phyloP scores from a whole-genome alignment of 257 asterid species.

The Mentha longifolia region DNA sequence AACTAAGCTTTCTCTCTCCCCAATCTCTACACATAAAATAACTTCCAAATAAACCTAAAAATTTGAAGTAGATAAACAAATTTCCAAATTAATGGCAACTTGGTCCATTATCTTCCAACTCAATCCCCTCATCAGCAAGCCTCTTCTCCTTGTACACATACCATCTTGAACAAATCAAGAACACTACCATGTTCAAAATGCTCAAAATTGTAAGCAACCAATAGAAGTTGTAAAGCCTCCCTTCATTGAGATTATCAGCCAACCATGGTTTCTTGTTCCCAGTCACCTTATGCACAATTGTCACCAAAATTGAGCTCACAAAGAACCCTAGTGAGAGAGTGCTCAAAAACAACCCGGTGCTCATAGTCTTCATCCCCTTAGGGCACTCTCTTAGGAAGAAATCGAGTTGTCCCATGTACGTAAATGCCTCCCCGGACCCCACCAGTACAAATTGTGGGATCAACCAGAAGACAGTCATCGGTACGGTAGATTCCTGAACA shows the following conservation, averaged over 20 bases:
- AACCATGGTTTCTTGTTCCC: conserved; percentile 63
- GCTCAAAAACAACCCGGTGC: conserved; percentile 81
- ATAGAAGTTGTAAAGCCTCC: conserved; percentile 72
- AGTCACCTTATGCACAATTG: conserved; percentile 64
- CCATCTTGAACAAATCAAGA: conserved; percentile 52
- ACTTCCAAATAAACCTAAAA: neutral
- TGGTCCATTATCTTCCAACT: conserved; percentile 61
- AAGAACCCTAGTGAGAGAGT: conserved; percentile 78
- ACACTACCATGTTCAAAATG: conserved; percentile 52
- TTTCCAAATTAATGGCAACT: conserved; percentile 41
- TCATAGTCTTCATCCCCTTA: conserved; percentile 88
- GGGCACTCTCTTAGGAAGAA: conserved; percentile 85
- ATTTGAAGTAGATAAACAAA: neutral
- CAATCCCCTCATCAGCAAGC: conserved; percentile 63
- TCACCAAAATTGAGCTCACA: conserved; percentile 68
- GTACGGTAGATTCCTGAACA: conserved; percentile 27
- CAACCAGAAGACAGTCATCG: conserved; percentile 68
- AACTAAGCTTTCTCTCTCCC: no score
- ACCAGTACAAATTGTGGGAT: conserved; percentile 73
- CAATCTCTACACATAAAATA: no score
- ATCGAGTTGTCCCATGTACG: conserved; percentile 88
- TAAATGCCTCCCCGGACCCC: conserved; percentile 90
- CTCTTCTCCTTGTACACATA: conserved; percentile 91
- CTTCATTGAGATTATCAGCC: conserved; percentile 73
- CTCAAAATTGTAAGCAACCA: conserved; percentile 71